These are phyloP conservation scores for maize (Zea mays) DNA, from an alignment of 176 grass and related monocot genomes.

Conservation along the genomic window DNA sequence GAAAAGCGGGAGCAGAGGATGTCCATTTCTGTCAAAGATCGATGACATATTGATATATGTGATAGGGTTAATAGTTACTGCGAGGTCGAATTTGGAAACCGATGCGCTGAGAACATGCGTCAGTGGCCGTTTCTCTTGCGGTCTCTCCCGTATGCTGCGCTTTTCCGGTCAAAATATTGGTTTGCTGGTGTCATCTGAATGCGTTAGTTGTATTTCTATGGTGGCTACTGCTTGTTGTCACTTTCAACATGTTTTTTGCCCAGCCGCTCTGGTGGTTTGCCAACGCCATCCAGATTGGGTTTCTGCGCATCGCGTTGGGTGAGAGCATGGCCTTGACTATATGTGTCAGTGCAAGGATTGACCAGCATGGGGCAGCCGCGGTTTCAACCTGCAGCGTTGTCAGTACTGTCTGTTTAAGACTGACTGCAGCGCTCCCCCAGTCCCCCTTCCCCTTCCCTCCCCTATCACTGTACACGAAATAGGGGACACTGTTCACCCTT, in stretches of 20 bases:
- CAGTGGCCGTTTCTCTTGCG: neutral
- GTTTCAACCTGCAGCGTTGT: neutral
- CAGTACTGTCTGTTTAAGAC: neutral
- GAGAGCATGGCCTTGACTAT: constrained; percentile 16
- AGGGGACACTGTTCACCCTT: too few species aligned
- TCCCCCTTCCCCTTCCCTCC: too few species aligned
- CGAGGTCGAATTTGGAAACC: constrained; percentile 24
- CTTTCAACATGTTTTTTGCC: neutral
- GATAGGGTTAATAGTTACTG: neutral
- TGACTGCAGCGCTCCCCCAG: too few species aligned
- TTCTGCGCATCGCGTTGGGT: constrained; percentile 22
- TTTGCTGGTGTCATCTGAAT: neutral
- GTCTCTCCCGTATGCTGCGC: neutral
- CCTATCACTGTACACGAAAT: too few species aligned
- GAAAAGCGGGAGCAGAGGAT: constrained; percentile 25
- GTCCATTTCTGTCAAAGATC: constrained; percentile 31
- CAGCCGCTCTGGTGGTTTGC: constrained; percentile 10
- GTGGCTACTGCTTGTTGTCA: too few species aligned
- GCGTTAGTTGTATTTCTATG: neutral
- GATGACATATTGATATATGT: neutral
- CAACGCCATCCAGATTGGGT: neutral
- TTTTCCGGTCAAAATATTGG: constrained; percentile 4
- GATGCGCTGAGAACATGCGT: neutral
- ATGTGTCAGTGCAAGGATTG: neutral
- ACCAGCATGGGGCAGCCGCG: neutral